Base-by-base conservation (phyloP, 2,329 filamentous ascomycete genomes). In the Fusarium virguliforme region DNA sequence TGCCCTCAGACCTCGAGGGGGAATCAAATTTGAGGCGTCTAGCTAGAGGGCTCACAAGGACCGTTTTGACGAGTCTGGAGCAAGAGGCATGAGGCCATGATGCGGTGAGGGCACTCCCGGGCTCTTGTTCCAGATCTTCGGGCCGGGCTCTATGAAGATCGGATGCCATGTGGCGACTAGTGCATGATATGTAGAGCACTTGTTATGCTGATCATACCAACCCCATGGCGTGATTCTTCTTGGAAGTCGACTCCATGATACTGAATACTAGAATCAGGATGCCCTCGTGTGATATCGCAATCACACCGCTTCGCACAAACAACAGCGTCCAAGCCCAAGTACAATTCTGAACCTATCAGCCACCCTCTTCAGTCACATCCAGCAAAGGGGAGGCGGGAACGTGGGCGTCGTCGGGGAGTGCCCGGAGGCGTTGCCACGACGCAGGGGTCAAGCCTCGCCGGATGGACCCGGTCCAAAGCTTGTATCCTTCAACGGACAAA, bases 371-470 rank as follows among this genome's bases (percentile, higher is more conserved):
- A 30, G 15, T 18, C 18, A 18, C 18, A 18, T 18, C 18, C 18
- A 48, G 26, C 43, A 48, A 48, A 48, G 26, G 43, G 26, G 51
- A 26, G 18, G 18, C 18, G 18, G 18, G 30, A 9, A n/a, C 28
- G 28, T 61, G 56, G 18, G 68, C 68, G 60, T 56, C 4, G n/a
- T 6, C 9, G 6, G 40, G 22, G 32, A 55, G 35, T 56, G 53
- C 35, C 64, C 60, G 24, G 55, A 59, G 64, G 60, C 64, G 51
- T 18, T 68, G 64, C 48, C 68, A 68, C 68, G 54, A 64, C 67
- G 34, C 32, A 57, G 54, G 18, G 54, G 26, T 40, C 43, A 56
- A 40, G 18, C 54, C 24, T 22, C 26, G 43, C 26, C 46, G 38
- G 28, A n/a, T 34, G 46, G 22, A 51, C 62, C 68, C 60, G 60